Evolutionary conservation across 169 alveolate species (phyloP).

Genomic region (Miamiensis avidus): DNA sequence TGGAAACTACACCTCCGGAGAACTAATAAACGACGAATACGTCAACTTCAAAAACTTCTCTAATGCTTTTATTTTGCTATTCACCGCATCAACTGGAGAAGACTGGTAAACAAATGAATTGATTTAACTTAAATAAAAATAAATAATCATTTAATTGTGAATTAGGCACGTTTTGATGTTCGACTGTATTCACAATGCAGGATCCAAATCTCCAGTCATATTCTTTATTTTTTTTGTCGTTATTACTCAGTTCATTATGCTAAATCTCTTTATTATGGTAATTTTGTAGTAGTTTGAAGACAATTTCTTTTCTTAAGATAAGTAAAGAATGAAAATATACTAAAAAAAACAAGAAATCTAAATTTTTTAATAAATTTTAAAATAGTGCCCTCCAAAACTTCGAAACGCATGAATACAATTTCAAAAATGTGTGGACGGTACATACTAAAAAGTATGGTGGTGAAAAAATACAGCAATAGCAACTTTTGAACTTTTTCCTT

Average conservation of each 20-base stretch:
- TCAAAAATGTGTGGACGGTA: conserved; percentile 4
- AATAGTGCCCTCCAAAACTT: not conserved
- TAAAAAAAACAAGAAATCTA: not conserved
- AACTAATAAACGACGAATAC: conserved; percentile 46
- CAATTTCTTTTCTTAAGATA: conserved; percentile 32
- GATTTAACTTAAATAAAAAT: too few species aligned
- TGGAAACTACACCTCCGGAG: conserved; percentile 52
- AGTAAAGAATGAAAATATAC: not conserved
- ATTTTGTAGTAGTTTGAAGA: conserved; percentile 55
- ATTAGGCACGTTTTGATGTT: not conserved
- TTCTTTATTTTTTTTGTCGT: conserved; percentile 60
- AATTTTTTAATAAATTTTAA: too few species aligned
- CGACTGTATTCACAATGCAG: not conserved
- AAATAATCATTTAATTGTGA: too few species aligned
- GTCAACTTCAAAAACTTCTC: conserved; percentile 68
- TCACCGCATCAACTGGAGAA: conserved; percentile 70
- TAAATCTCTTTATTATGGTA: conserved; percentile 68
- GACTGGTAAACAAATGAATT: conserved; percentile 58
- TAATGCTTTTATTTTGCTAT: conserved; percentile 55
- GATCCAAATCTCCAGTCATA: not conserved
- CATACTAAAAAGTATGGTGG: conserved; percentile 1
- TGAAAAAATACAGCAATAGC: not conserved
- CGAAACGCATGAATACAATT: conserved; percentile 1
- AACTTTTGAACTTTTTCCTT: not conserved
- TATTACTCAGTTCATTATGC: conserved; percentile 48